Evolutionary conservation across 805 yeast genomes (phyloP).

Genomic region (Yamadazyma philogaea): DNA sequence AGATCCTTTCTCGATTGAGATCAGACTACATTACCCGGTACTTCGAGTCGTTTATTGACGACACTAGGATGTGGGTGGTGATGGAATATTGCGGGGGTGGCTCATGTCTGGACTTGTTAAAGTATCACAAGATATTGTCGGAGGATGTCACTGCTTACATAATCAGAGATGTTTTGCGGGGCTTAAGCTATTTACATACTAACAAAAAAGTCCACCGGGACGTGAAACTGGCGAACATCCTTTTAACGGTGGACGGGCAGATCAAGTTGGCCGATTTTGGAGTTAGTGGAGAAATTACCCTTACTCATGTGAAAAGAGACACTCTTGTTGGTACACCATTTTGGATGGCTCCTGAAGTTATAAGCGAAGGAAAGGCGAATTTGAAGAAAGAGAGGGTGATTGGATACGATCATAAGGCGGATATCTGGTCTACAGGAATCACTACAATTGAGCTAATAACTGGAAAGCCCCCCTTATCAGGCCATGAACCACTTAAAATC

Average conservation of each 20-base stretch:
- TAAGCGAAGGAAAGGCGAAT: constrained; percentile 32
- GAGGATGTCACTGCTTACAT: constrained; percentile 65
- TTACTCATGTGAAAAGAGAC: constrained; percentile 49
- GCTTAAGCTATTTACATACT: constrained; percentile 72
- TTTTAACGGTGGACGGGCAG: constrained; percentile 64
- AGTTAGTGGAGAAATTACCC: constrained; percentile 77
- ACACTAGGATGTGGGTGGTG: constrained; percentile 75
- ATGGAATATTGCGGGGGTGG: constrained; percentile 98
- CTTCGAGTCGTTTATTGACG: constrained; percentile 60
- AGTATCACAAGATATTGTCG: constrained; percentile 47
- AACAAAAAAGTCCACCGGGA: constrained; percentile 84
- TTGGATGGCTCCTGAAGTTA: constrained; percentile 99
- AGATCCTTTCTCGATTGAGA: constrained; percentile 62
- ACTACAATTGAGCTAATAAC: constrained; percentile 81
- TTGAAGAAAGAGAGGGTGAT: constrained; percentile 16
- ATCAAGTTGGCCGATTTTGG: constrained; percentile 93
- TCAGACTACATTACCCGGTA: constrained; percentile 65
- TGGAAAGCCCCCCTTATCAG: constrained; percentile 78
- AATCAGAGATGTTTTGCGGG: constrained; percentile 60
- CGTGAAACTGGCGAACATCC: constrained; percentile 84
- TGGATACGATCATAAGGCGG: constrained; percentile 84
- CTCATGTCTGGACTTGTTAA: constrained; percentile 75
- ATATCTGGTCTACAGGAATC: constrained; percentile 95
- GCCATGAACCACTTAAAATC: constrained; percentile 73
- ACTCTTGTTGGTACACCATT: constrained; percentile 95